Conservation (phyloP, 345 rosid genomes). For the sweet orange (Citrus sinensis) region DVS_A1.0 CM039165.1:18075501-18076000, state of each 20-base stretch:
- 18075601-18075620: conserved; percentile 85
- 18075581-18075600: conserved; percentile 99
- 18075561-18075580: conserved; percentile 93
- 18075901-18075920: conserved; percentile 42
- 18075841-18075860: conserved; percentile 73
- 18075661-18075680: not conserved
- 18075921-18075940: conserved; percentile 49
- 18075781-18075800: conserved; percentile 92
- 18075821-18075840: conserved; percentile 95
- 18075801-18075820: conserved; percentile 90
- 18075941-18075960: conserved; percentile 39
- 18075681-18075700: not conserved
- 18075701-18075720: no score
- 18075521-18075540: not conserved
- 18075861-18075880: conserved; percentile 85
- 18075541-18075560: conserved; percentile 26
- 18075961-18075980: conserved; percentile 50
- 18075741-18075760: conserved; percentile 93
- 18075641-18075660: not conserved
- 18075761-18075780: conserved; percentile 83
- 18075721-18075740: conserved; percentile 92
- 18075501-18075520: conserved; percentile 17
- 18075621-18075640: conserved; percentile 85
- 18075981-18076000: conserved; percentile 75
- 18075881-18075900: conserved; percentile 61